phyloP scores from a whole-genome alignment of 345 rosid genomes.

The Linum usitatissimum region DNA sequence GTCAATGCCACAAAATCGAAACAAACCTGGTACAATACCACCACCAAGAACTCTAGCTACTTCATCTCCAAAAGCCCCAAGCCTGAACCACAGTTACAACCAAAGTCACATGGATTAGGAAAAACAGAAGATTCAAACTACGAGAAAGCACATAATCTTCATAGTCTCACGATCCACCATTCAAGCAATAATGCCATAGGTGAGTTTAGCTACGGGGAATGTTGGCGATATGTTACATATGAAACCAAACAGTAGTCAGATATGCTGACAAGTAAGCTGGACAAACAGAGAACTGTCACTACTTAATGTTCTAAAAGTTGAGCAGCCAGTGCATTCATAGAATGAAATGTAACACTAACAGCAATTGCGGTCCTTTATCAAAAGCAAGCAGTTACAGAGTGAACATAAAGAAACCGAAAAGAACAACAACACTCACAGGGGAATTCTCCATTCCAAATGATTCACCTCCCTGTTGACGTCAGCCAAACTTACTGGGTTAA shows the following conservation, averaged over 20 bases:
- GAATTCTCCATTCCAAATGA: constrained; percentile 52
- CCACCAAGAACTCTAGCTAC: constrained; percentile 91
- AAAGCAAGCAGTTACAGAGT: not conserved
- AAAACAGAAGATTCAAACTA: not conserved
- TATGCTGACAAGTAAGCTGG: not conserved
- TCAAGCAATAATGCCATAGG: not conserved
- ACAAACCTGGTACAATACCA: constrained; percentile 91
- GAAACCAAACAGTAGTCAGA: not conserved
- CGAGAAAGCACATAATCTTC: not conserved
- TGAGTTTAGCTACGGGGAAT: not conserved
- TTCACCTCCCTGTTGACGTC: constrained; percentile 54
- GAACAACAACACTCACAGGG: constrained; percentile 36
- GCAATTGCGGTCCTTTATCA: not conserved
- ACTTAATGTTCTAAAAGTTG: not conserved
- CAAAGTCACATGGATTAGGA: constrained; percentile 6
- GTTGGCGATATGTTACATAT: not conserved
- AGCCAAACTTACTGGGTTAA: constrained; percentile 39
- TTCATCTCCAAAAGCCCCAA: constrained; percentile 72
- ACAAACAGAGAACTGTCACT: not conserved
- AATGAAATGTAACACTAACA: not conserved
- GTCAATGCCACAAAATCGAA: constrained; percentile 1
- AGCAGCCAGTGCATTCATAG: not conserved
- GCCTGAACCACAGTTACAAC: constrained; percentile 29
- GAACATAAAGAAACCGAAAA: not conserved
- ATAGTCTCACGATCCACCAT: not conserved